Evolutionary conservation across 164 flowering plant genomes (phyloP).

Genomic region (Umbellularia californica): DNA sequence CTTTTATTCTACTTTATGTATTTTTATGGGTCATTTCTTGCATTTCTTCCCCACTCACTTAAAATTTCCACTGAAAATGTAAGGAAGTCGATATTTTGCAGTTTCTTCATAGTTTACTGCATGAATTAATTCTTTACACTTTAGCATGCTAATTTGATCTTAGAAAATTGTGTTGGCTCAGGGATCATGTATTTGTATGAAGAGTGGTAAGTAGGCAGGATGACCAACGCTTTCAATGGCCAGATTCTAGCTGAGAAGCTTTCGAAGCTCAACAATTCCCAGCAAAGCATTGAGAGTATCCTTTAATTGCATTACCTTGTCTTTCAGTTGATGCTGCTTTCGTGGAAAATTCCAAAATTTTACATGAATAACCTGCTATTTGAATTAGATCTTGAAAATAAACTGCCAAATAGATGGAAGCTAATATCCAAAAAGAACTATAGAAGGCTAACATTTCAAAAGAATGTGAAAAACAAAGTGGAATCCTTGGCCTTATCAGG

Average conservation of each 20-base stretch:
- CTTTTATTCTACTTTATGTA: too few relatives aligned
- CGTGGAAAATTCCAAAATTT: background rate
- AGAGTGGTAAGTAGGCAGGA: conserved; percentile 27
- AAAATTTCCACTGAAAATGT: background rate
- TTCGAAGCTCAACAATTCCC: conserved; percentile 90
- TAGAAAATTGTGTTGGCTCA: background rate
- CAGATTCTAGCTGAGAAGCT: conserved; percentile 92
- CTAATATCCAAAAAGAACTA: background rate
- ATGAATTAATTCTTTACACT: background rate
- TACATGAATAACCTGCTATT: background rate
- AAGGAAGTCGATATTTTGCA: background rate
- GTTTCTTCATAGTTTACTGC: background rate
- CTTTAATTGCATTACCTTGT: conserved; percentile 20
- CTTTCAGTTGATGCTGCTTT: background rate
- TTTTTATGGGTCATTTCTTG: background rate
- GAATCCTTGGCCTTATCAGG: too few relatives aligned
- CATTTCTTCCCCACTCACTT: background rate
- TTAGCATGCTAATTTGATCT: conserved; percentile 1
- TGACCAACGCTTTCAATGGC: conserved; percentile 84
- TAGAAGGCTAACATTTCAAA: background rate
- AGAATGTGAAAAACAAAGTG: background rate
- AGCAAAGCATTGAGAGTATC: conserved; percentile 98
- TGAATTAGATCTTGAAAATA: background rate
- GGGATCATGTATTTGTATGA: conserved; percentile 1
- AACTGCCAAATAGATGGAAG: background rate